A percentile compares a stretch with the other conserved stretches of the same genome.
These are phyloP conservation scores for Tetrapyrgos nigripes DNA, from an alignment of 1,284 basidiomycete genomes.

Conservation along the genomic window DNA sequence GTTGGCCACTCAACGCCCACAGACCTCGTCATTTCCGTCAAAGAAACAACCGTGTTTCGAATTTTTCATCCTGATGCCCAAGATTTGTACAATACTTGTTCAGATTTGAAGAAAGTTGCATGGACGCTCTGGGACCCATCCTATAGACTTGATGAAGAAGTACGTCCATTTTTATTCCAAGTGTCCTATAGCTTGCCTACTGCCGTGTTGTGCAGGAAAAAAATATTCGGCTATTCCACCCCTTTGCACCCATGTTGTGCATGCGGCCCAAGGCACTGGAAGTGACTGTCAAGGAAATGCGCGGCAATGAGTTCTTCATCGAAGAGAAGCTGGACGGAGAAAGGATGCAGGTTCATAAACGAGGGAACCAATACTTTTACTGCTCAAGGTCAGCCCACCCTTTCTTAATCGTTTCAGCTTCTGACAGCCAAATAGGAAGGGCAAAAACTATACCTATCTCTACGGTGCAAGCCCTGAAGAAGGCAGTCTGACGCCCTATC, in stretches of 20 bases:
- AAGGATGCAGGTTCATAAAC: conserved; percentile 92
- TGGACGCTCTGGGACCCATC: conserved; percentile 79
- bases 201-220: conserved; percentile 64
- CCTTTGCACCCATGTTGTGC: conserved; percentile 94
- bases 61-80: conserved; percentile 92
- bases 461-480: conserved; percentile 84
- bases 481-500: conserved; percentile 88
- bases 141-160: conserved; percentile 67
- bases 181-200: background rate
- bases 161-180: conserved; percentile 27
- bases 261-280: conserved; percentile 83
- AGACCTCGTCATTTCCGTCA: conserved; percentile 84
- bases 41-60: conserved; percentile 87
- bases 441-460: conserved; percentile 92
- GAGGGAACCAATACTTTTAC: conserved; percentile 88
- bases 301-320: conserved; percentile 77
- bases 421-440: conserved; percentile 66
- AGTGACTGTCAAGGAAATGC: conserved; percentile 85
- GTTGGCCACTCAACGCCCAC: background rate
- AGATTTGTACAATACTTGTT: conserved; percentile 92
- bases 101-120: conserved; percentile 90
- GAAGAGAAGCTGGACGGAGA: conserved; percentile 98
- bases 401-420: conserved; percentile 1
- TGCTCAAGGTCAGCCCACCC: conserved; percentile 72
- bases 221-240: conserved; percentile 77